Base-by-base conservation (phyloP, 257 asterid genomes). In the Voacanga thouarsii region DNA sequence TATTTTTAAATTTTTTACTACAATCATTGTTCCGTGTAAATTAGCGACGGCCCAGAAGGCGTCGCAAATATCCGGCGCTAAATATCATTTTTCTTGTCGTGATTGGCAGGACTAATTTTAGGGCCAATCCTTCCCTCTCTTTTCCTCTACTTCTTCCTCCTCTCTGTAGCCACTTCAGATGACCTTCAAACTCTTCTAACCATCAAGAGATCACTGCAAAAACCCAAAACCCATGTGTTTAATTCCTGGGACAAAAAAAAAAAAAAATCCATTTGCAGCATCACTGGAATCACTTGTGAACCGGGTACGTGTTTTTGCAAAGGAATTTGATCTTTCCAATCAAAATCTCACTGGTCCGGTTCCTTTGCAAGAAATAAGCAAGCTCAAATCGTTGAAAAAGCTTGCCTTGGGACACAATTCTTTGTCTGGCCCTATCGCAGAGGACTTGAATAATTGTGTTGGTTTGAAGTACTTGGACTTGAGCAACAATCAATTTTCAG, bases 271-370 rank as follows among this genome's bases (percentile, higher is more conserved):
- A 1, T 59, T 0, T 90, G 98, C 83, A 82, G 55, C 14, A 91
- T 92, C 71, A 2, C 84, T 3, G 96, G 97, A 50, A 87, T 95
- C 80, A 84, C 90, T 43, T 95, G 99, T 55, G 87, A 86, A 60
- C 77, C 89, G 37, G 28, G 68, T 50, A 86, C 77, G 2, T 75
- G 82, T 0, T 71, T 71, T 72, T 16, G 94, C 91, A 28, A 82
- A 51, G 33, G 97, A 89, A 88, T 81, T 95, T 72, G 90, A 95
- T 16, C 93, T 95, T 7, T 88, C 97, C 15, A 18, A 77, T 0
- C 89, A 78, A 49, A 85, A 84, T 30, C 86, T 90, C 30, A 61
- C 81, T 3, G 99, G 97, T 19, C 0, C 56, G 2, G 76, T 92
- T 24, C 97, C 96, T 57, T 16, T 87, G 0, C 61, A 71, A 78